Percentiles rank a stretch among this genome's conserved stretches.
Evolutionary conservation across 306 rosid genomes (phyloP).

Genomic region (Casuarina glauca): DNA sequence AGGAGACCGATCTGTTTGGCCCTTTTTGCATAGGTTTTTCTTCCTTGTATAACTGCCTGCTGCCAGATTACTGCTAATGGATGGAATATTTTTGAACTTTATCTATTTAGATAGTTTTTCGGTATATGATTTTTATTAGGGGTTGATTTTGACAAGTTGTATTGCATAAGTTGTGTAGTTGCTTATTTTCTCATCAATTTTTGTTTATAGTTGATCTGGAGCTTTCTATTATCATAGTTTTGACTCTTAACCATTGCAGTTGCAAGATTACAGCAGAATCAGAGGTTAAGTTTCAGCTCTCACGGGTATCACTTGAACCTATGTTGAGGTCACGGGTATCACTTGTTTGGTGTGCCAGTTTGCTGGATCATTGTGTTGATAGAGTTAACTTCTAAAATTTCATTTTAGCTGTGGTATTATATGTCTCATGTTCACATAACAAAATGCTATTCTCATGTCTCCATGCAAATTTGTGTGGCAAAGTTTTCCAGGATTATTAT

Average conservation of each 20-base stretch:
- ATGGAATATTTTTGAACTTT: neutral
- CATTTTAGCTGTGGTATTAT: neutral
- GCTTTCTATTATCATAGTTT: conserved; percentile 10
- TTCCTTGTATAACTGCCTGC: conserved; percentile 45
- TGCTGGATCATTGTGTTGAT: neutral
- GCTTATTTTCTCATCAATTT: conserved; percentile 9
- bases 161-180: neutral
- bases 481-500: no score
- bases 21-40: conserved; percentile 60
- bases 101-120: neutral
- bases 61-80: neutral
- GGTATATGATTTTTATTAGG: neutral
- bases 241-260: conserved; percentile 48
- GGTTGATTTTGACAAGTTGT: neutral
- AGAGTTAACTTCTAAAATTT: neutral
- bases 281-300: conserved; percentile 89
- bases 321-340: conserved; percentile 79
- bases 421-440: neutral
- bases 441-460: neutral
- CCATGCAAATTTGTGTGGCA: neutral
- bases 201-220: conserved; percentile 18
- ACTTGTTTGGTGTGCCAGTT: conserved; percentile 3
- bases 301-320: conserved; percentile 78
- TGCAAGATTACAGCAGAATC: conserved; percentile 89
- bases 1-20: conserved; percentile 24